A percentile compares a stretch with the other conserved stretches of the same genome.
Conservation (phyloP, 108 stramenopile species). For the Nitzschia sp. region DNA sequence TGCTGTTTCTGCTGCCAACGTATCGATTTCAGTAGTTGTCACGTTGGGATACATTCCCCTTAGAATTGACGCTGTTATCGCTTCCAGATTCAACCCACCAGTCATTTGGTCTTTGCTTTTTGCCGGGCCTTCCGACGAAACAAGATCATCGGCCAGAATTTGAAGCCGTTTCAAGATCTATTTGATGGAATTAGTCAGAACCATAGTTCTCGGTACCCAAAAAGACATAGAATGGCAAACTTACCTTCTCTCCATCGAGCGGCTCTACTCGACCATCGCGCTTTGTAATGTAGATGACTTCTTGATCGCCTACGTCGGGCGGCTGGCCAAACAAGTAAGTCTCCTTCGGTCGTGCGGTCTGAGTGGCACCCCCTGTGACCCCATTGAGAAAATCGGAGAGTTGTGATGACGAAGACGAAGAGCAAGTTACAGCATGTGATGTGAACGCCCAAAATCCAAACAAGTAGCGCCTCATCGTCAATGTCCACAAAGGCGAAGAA, state of each 20-base stretch:
- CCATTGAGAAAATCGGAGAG: background rate
- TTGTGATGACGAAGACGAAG: background rate
- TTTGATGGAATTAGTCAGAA: background rate
- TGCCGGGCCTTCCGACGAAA: background rate
- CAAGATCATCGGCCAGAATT: constrained; percentile 33
- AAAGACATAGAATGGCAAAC: constrained; percentile 1
- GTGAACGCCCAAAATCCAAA: background rate
- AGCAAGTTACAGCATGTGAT: background rate
- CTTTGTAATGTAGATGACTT: constrained; percentile 26
- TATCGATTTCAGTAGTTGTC: constrained; percentile 90
- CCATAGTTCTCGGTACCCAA: background rate
- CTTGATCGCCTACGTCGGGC: constrained; percentile 15
- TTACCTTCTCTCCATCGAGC: constrained; percentile 51
- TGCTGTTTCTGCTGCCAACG: constrained; percentile 93
- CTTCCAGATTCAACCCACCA: constrained; percentile 48
- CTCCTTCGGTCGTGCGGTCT: background rate
- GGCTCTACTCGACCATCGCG: constrained; percentile 43
- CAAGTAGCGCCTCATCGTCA: background rate
- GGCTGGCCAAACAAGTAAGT: no score
- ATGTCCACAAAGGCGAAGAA: no score
- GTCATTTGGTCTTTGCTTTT: constrained; percentile 23
- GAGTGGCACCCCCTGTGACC: background rate
- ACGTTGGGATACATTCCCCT: constrained; percentile 88
- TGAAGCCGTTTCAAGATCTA: constrained; percentile 49
- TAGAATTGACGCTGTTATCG: constrained; percentile 61